Percentiles rank a stretch among this genome's conserved stretches.
Evolutionary conservation across 2,329 filamentous ascomycete genomes (phyloP).

Genomic region (Alternaria sp.): DNA sequence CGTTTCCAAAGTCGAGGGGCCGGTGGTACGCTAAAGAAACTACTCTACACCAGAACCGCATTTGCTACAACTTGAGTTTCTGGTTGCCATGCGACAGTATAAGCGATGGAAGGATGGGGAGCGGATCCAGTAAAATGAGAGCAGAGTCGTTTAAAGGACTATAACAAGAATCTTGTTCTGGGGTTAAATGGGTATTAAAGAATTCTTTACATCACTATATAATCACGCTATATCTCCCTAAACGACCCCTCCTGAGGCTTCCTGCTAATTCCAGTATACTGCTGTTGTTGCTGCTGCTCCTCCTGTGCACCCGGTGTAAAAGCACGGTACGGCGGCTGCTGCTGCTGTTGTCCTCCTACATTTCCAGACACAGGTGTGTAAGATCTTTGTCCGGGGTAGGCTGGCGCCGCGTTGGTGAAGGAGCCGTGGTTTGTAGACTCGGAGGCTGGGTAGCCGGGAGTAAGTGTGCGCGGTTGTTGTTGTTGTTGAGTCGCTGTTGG

Average conservation of each 20-base stretch:
- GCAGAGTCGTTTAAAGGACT: too few relatives aligned
- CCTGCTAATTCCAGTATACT: slow-evolving; percentile 7
- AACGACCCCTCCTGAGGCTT: slow-evolving; percentile 8
- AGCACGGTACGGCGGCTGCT: slow-evolving; percentile 14
- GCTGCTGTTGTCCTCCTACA: neutral
- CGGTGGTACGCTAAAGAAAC: neutral
- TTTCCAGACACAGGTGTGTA: slow-evolving; percentile 12
- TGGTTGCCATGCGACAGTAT: too few relatives aligned
- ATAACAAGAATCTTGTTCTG: too few relatives aligned
- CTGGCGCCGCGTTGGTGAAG: slow-evolving; percentile 5
- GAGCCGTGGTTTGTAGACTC: neutral
- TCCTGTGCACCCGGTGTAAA: slow-evolving; percentile 11
- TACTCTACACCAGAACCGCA: slow-evolving; percentile 6
- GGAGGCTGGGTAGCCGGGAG: neutral
- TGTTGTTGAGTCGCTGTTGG: neutral
- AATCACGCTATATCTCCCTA: slow-evolving; percentile 10
- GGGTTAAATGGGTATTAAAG: neutral
- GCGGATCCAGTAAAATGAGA: too few relatives aligned
- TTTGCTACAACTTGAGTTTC: too few relatives aligned
- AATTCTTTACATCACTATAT: neutral
- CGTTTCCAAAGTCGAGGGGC: neutral
- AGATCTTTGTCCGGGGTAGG: slow-evolving; percentile 12
- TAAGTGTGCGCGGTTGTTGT: slow-evolving; percentile 1
- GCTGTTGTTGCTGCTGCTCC: slow-evolving; percentile 1
- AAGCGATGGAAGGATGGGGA: too few relatives aligned